Percentiles rank a stretch among this genome's conserved stretches.
Evolutionary conservation across 805 yeast species (phyloP).

Genomic region (Ogataea pini): DNA sequence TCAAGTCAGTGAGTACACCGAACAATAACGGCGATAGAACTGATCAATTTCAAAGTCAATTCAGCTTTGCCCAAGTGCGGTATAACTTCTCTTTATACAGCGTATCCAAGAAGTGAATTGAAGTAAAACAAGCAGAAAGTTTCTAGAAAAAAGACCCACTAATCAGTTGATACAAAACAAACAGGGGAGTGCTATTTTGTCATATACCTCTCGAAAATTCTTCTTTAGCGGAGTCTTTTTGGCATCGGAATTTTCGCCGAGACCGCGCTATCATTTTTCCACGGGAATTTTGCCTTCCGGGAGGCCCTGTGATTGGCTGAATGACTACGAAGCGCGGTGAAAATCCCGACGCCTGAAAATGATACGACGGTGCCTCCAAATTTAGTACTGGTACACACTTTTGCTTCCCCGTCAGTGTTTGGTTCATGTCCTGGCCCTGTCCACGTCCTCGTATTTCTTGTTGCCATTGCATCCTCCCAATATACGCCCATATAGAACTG

Average conservation of each 20-base stretch:
- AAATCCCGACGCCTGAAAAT: slow-evolving; percentile 3
- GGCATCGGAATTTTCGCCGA: slow-evolving; percentile 20
- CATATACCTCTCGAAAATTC: slow-evolving; percentile 14
- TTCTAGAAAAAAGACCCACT: neutral
- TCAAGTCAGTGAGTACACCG: neutral
- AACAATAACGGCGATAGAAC: neutral
- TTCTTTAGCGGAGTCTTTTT: slow-evolving; percentile 6
- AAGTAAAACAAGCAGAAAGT: neutral
- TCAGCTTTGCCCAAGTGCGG: neutral
- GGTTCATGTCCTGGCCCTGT: no score
- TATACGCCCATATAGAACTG: no score
- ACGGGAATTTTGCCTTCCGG: slow-evolving; percentile 7
- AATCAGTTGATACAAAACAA: no score
- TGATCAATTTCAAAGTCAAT: neutral
- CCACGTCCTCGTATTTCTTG: no score
- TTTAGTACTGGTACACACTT: neutral
- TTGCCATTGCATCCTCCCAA: no score
- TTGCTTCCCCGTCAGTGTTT: neutral
- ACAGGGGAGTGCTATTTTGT: slow-evolving; percentile 1
- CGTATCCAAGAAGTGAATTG: neutral
- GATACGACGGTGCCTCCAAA: neutral
- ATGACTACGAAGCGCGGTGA: slow-evolving; percentile 10
- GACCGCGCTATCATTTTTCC: neutral
- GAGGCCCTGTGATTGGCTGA: slow-evolving; percentile 10
- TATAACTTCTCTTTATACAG: neutral